Conservation (phyloP, 345 rosid species). For the Eutrema japonicum region DNA sequence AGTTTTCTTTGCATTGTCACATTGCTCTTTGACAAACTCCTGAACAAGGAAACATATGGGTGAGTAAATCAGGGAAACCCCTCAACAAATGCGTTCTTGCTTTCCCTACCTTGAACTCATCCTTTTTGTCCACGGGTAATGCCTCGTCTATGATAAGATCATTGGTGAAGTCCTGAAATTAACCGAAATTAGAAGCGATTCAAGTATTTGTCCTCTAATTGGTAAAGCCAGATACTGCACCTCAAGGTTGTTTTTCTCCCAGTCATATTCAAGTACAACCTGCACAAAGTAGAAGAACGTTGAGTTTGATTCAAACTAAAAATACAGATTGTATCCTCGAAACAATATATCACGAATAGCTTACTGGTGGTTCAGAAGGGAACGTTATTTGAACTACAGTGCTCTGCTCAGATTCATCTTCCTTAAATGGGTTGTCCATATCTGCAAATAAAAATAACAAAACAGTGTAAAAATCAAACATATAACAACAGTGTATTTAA, state of each 20-base stretch:
- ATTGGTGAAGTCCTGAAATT: slow-evolving; percentile 65
- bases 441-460: slow-evolving; percentile 47
- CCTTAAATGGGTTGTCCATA: slow-evolving; percentile 76
- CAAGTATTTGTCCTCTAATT: background rate
- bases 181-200: slow-evolving; percentile 10
- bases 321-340: background rate
- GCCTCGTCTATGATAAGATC: slow-evolving; percentile 56
- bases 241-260: slow-evolving; percentile 75
- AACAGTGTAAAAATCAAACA: background rate
- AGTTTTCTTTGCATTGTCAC: slow-evolving; percentile 65
- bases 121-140: slow-evolving; percentile 63
- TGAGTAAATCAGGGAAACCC: background rate
- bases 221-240: slow-evolving; percentile 46
- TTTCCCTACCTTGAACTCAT: slow-evolving; percentile 62
- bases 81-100: slow-evolving; percentile 1
- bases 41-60: slow-evolving; percentile 23
- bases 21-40: slow-evolving; percentile 74
- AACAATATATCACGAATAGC: slow-evolving; percentile 18
- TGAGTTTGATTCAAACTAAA: slow-evolving; percentile 6
- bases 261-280: slow-evolving; percentile 80
- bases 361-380: slow-evolving; percentile 74
- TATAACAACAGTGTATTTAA: background rate
- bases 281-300: slow-evolving; percentile 46
- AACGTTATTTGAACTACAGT: slow-evolving; percentile 74
- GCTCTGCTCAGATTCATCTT: slow-evolving; percentile 75